Base-by-base conservation (phyloP, 305 asterid species). In the Fraxinus nigra region DNA sequence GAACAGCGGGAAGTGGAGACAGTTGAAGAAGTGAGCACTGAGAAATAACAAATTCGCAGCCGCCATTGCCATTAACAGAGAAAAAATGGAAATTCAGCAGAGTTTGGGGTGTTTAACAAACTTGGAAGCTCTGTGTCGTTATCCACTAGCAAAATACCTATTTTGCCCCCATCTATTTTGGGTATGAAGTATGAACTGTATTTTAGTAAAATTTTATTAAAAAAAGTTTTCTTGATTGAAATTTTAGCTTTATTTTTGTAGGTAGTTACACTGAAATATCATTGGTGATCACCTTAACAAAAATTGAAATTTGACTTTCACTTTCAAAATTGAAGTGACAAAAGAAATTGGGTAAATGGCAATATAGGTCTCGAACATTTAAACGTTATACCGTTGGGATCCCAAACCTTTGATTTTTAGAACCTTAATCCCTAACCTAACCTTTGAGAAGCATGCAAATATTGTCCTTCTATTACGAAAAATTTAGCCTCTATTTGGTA, bases 31-130 rank as follows among this genome's bases (percentile, higher is more conserved):
- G 90, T 28, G 79, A 82, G 81, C 80, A 90, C 88, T 72, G 90
- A 84, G 89, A 89, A 89, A 84, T 92, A 90, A 73, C 87, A 82
- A 82, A 37, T 89, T 84, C 8, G 94, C 90, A 85, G 92, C 97
- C 54, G 95, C 92, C 63, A 86, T 84, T 84, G 97, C 94, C 98
- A 93, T 92, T 90, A 94, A 30, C 40, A 30, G 38, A 5, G 38
- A 14, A 69, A 30, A 30, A 69, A 13, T 28, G 72, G 75, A 67
- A 67, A 67, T 30, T 34, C 34, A 28, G 38, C 37, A 30, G 65
- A 18, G 65, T 56, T 56, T 56, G 11, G 65, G 26, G 65, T 18
- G 65, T 43, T 14, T 48, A 48, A 16, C 20, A 48, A 48, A 48
- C 61, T 20, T 20, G 70, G 32, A 24, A 22, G 32, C 24, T 18